Conservation (phyloP, 2,329 filamentous ascomycete species). For the Alternaria longipes region DNA sequence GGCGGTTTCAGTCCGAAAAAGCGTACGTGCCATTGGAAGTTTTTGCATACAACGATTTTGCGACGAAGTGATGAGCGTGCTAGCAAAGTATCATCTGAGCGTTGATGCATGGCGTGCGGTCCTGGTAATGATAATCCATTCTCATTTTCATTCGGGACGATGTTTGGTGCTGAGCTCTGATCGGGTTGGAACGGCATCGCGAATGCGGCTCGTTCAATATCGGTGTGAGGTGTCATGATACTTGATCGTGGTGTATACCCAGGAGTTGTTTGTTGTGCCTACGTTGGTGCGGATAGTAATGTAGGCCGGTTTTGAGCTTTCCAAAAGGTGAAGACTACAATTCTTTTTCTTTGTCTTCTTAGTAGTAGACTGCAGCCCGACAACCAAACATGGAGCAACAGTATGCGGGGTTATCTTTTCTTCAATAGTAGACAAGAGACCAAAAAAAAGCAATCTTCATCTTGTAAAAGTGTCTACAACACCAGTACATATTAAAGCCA, state of each 20-base stretch:
- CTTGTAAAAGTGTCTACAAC: not conserved
- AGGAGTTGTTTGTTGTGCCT: too few species aligned
- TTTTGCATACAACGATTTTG: not conserved
- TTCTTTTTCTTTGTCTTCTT: too few species aligned
- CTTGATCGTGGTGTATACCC: too few species aligned
- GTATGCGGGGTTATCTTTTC: not conserved
- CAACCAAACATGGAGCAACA: not conserved
- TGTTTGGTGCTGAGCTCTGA: too few species aligned
- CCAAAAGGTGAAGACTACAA: fast-evolving
- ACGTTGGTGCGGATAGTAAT: too few species aligned
- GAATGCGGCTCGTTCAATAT: fast-evolving
- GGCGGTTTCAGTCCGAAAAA: not conserved
- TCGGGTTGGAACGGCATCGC: too few species aligned
- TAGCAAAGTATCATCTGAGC: not conserved
- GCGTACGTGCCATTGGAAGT: not conserved
- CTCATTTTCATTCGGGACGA: not conserved
- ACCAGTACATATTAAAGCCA: not conserved
- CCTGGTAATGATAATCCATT: not conserved
- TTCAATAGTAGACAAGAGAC: too few species aligned
- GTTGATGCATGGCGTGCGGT: not conserved
- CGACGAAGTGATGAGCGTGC: not conserved
- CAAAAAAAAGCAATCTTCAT: not conserved
- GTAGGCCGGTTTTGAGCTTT: fast-evolving
- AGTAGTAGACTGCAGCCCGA: fast-evolving
- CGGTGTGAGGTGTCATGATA: too few species aligned